A percentile compares a stretch with the other conserved stretches of the same genome.
These are phyloP conservation scores for Cenchrus purpureus DNA, from an alignment of 176 grass and related monocot genomes.

Conservation along the genomic window DNA sequence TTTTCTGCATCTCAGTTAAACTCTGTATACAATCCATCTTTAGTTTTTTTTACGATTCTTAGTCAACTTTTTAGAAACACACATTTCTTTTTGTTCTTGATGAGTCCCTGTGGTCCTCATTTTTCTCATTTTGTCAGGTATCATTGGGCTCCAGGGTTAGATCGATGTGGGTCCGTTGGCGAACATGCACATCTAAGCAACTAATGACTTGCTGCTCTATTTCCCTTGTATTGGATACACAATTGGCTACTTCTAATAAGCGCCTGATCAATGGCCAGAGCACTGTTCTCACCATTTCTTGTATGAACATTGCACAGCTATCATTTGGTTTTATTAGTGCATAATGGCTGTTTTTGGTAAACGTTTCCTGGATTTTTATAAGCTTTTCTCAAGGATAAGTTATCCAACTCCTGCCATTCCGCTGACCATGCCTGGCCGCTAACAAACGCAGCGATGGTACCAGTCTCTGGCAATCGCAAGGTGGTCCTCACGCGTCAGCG, in stretches of 20 bases:
- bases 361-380: no score
- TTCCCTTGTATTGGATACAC: neutral
- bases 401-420: no score
- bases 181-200: conserved; percentile 1
- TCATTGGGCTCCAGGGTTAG: conserved; percentile 85
- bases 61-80: neutral
- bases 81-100: neutral
- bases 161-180: neutral
- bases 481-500: no score
- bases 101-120: no score
- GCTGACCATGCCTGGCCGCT: no score
- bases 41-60: no score
- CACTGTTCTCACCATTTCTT: neutral
- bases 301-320: conserved; percentile 22
- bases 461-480: no score
- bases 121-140: conserved; percentile 46
- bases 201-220: neutral
- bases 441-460: no score
- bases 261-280: conserved; percentile 30
- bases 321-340: conserved; percentile 34
- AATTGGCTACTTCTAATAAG: conserved; percentile 38
- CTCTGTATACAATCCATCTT: neutral
- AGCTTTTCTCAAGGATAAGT: no score
- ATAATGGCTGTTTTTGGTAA: no score
- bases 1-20: neutral